Conservation (phyloP, 805 yeast genomes). For the Saccharomycopsis sp. region DNA sequence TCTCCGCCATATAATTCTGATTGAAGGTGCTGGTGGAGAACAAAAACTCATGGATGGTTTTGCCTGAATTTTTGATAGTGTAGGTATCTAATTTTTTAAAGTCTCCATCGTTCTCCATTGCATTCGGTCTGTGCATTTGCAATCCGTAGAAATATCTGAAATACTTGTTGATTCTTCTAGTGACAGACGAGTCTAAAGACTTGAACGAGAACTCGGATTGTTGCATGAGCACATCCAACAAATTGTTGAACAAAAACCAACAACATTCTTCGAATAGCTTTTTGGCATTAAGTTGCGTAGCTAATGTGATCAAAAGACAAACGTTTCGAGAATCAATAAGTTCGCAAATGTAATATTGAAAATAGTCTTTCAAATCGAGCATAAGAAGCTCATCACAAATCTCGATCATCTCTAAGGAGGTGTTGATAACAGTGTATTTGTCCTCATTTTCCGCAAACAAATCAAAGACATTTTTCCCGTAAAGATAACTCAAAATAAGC, state of each 20-base stretch:
- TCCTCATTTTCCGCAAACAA: slow-evolving; percentile 28
- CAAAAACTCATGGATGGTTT: slow-evolving; percentile 30
- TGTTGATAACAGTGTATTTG: slow-evolving; percentile 37
- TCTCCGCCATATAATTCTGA: slow-evolving; percentile 30
- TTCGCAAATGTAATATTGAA: slow-evolving; percentile 53
- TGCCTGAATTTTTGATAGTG: slow-evolving; percentile 20
- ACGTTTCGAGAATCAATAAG: slow-evolving; percentile 54
- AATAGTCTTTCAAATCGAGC: slow-evolving; percentile 46
- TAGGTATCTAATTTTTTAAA: not conserved
- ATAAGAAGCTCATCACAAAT: slow-evolving; percentile 56
- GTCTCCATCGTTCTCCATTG: no score
- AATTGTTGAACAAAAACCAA: slow-evolving; percentile 59
- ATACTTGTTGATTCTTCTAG: slow-evolving; percentile 27
- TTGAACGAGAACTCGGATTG: slow-evolving; percentile 31
- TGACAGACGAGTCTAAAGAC: slow-evolving; percentile 26
- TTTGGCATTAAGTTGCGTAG: slow-evolving; percentile 41
- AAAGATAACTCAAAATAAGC: slow-evolving; percentile 44
- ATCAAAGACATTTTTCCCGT: slow-evolving; percentile 40
- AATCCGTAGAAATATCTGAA: slow-evolving; percentile 30
- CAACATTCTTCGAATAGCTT: slow-evolving; percentile 53
- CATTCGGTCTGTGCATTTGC: slow-evolving; percentile 4
- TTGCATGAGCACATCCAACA: slow-evolving; percentile 46
- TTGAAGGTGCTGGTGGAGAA: slow-evolving; percentile 32
- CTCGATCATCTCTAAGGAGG: slow-evolving; percentile 49
- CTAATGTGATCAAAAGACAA: slow-evolving; percentile 42